Conservation (phyloP, 2,329 filamentous ascomycete genomes). For the Colletotrichum orbiculare region DNA sequence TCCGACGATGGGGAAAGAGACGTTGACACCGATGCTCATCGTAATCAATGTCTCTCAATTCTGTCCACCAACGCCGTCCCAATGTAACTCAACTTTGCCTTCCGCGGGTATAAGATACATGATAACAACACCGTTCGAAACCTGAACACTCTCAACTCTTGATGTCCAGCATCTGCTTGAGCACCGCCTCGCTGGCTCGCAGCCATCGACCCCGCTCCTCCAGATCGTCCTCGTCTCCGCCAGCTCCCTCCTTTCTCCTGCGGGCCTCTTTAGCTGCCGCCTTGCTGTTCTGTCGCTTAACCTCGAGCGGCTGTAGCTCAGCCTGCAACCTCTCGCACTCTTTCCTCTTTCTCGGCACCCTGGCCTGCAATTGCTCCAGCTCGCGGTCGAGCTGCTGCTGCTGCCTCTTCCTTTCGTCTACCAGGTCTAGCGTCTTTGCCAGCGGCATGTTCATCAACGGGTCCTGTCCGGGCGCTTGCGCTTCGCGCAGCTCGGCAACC, state of each 20-base stretch:
- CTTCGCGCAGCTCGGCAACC: constrained; percentile 57
- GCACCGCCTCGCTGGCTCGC: constrained; percentile 71
- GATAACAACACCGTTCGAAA: constrained; percentile 11
- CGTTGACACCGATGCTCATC: too few species aligned
- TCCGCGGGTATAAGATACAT: constrained; percentile 26
- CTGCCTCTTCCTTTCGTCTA: constrained; percentile 62
- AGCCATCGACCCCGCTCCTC: constrained; percentile 83
- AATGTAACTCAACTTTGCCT: constrained; percentile 6
- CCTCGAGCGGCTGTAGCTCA: constrained; percentile 76
- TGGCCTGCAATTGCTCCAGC: constrained; percentile 70
- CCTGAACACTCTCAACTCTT: constrained; percentile 46
- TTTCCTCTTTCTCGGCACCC: constrained; percentile 72
- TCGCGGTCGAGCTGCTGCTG: constrained; percentile 70
- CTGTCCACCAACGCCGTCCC: constrained; percentile 15
- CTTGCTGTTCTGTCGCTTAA: constrained; percentile 71
- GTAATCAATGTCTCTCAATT: background rate
- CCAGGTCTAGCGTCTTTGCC: constrained; percentile 64
- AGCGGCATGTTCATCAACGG: constrained; percentile 66
- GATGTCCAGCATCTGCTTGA: constrained; percentile 73
- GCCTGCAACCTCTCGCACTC: constrained; percentile 74
- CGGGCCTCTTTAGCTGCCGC: constrained; percentile 78
- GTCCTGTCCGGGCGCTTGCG: constrained; percentile 51
- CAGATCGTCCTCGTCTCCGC: constrained; percentile 76
- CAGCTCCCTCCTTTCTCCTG: constrained; percentile 73
- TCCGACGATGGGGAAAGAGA: too few species aligned